Base-by-base conservation (phyloP, 2,329 filamentous ascomycete species). In the Dryadomyces quercivorus region DNA sequence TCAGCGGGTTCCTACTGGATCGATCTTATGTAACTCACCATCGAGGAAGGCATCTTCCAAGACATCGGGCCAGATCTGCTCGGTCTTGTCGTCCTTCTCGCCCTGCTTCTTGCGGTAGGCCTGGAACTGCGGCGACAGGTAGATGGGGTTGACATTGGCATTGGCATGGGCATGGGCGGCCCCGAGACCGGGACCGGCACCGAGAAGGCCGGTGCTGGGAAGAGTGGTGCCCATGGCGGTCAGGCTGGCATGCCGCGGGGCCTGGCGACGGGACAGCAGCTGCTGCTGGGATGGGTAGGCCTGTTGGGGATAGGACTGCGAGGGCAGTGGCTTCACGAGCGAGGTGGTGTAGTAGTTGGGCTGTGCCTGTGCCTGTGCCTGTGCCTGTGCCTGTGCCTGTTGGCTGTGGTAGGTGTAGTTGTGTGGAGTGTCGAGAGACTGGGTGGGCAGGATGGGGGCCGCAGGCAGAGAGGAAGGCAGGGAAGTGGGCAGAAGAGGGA, bases 21-120 rank as follows among this genome's bases (percentile, higher is more conserved):
- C n/a, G n/a, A n/a, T n/a, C n/a, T n/a, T n/a, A n/a, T n/a, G n/a
- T n/a, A 21, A 43, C 75, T 69, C 67, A 84, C 82, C 80, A 68
- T 86, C 82, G 57, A 85, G 75, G 62, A 86, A 86, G 38, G 80
- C 78, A 70, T 80, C 74, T 63, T 86, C 82, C 9, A 85, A 71
- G 59, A 80, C 75, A 3, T 80, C 73, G 53, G 82, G 72, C 82
- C 82, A 78, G 65, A 75, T 79, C 57, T 75, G 73, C 62, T 82
- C 79, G 59, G 79, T 75, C 61, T 82, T 80, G 56, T 76, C 74
- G 56, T 80, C 78, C 64, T 84, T 83, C 66, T 82, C 78, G 58
- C 74, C 76, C 66, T 84, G 81, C 64, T 82, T 78, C 63, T 77
- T 76, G 60, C 82, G 77, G 66, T 86, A 86, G 60, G 82, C 78